Evolutionary conservation across 2,329 filamentous ascomycete genomes (phyloP).

Genomic region (Beauveria australis): DNA sequence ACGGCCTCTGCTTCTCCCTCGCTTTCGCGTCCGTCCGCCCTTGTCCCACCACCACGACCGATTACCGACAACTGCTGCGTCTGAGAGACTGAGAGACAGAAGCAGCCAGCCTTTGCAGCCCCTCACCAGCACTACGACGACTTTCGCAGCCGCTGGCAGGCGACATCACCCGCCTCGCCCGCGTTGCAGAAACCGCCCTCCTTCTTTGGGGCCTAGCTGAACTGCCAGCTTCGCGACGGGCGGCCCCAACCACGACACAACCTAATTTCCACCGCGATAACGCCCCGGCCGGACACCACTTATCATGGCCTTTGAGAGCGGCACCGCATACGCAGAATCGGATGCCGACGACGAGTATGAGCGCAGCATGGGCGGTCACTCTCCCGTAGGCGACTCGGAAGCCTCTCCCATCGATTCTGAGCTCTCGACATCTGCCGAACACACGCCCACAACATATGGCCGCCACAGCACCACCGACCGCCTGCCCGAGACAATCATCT

Average conservation of each 20-base stretch:
- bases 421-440: constrained; percentile 58
- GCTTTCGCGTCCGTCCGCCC: not conserved
- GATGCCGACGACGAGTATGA: constrained; percentile 81
- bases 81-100: not conserved
- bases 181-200: not conserved
- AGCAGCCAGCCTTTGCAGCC: not conserved
- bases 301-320: constrained; percentile 54
- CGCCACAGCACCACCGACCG: constrained; percentile 57
- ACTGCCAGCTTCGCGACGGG: not conserved
- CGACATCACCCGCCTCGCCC: not conserved
- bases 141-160: not conserved
- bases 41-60: not conserved
- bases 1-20: not conserved
- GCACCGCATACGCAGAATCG: constrained; percentile 67
- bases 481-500: constrained; percentile 66
- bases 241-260: not conserved
- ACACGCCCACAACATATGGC: constrained; percentile 72
- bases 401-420: constrained; percentile 65
- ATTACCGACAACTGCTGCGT: not conserved
- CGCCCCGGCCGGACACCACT: not conserved
- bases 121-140: not conserved
- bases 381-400: constrained; percentile 61
- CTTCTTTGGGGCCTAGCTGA: not conserved
- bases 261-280: not conserved
- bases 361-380: constrained; percentile 59